Percentiles rank a stretch among this genome's conserved stretches.
Conservation (phyloP, 345 rosid genomes). For the Salix arbutifolia region DNA sequence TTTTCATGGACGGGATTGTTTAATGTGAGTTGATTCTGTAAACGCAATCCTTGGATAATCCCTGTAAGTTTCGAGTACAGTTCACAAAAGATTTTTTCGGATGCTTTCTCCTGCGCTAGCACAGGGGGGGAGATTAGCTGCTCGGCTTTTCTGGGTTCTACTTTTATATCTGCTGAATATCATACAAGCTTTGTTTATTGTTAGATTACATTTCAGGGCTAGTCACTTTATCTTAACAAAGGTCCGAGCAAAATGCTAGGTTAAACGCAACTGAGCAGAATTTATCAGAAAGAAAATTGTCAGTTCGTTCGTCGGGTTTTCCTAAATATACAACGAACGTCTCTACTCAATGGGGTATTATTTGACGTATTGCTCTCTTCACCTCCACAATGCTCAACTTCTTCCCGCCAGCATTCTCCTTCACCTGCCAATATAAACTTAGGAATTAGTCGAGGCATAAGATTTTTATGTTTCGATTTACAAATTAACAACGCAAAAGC, state of each 20-base stretch:
- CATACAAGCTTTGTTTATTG: not conserved
- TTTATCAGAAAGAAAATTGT: not conserved
- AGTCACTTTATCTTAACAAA: no score
- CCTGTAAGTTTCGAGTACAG: no score
- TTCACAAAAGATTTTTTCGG: not conserved
- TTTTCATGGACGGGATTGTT: no score
- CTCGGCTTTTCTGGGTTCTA: not conserved
- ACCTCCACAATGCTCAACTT: slow-evolving; percentile 82
- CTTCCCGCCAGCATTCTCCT: slow-evolving; percentile 58
- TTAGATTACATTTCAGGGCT: not conserved
- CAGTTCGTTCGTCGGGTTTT: not conserved
- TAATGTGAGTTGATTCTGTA: no score
- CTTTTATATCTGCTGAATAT: not conserved
- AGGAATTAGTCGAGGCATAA: not conserved
- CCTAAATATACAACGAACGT: not conserved
- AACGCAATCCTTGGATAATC: no score
- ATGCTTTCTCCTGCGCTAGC: not conserved
- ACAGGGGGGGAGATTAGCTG: not conserved
- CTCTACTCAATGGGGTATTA: slow-evolving; percentile 38
- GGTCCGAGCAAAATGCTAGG: not conserved
- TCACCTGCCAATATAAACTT: slow-evolving; percentile 41
- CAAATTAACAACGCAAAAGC: not conserved
- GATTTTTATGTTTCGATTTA: not conserved
- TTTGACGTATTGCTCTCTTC: slow-evolving; percentile 64
- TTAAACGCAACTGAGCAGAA: not conserved